phyloP scores from a whole-genome alignment of 805 yeast genomes.

The Groenewaldozyma salmanticensis region DNA sequence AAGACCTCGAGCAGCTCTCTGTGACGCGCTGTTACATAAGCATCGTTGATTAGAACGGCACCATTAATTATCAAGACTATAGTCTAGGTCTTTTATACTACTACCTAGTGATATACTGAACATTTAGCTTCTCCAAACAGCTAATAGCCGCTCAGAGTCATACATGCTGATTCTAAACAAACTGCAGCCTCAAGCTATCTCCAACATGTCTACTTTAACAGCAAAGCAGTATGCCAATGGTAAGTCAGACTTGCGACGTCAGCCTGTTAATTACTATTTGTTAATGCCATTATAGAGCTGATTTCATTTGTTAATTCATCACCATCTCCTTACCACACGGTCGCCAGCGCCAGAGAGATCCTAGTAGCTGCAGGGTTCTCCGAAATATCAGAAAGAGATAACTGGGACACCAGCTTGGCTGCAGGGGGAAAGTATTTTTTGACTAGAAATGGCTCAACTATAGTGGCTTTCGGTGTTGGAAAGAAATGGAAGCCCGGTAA shows the following conservation, averaged over 20 bases:
- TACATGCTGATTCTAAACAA: too few species aligned
- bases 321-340: constrained; percentile 94
- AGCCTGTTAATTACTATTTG: background rate
- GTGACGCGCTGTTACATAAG: too few species aligned
- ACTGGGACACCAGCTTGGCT: constrained; percentile 52
- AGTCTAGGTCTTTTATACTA: too few species aligned
- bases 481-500: constrained; percentile 62
- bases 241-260: constrained; percentile 3
- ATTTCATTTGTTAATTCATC: constrained; percentile 70
- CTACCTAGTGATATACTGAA: too few species aligned
- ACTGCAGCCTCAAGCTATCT: too few species aligned
- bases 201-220: too few species aligned
- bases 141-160: too few species aligned
- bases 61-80: too few species aligned
- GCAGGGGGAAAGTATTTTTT: constrained; percentile 67
- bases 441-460: constrained; percentile 81
- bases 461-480: constrained; percentile 82
- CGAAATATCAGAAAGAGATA: constrained; percentile 60
- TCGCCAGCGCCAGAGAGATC: constrained; percentile 48
- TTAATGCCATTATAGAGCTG: constrained; percentile 39
- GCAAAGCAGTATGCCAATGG: constrained; percentile 13
- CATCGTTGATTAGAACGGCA: too few species aligned
- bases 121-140: too few species aligned
- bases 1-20: too few species aligned
- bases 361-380: constrained; percentile 55